A percentile compares a stretch with the other conserved stretches of the same genome.
These are phyloP conservation scores for Telfairia occidentalis DNA, from an alignment of 331 rosid species.

Conservation along the genomic window DNA sequence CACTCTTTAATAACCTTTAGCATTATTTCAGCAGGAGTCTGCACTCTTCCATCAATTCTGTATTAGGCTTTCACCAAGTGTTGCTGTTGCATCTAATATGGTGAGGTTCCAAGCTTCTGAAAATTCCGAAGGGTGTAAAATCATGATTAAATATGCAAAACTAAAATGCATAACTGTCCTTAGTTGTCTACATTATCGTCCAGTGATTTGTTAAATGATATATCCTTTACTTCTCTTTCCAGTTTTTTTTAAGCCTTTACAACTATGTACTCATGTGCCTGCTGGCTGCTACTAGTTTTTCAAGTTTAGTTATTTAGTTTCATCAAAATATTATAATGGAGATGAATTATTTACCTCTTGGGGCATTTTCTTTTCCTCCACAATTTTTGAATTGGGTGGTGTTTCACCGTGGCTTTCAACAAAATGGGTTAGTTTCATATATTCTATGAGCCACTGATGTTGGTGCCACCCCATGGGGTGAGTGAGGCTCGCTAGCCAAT, in stretches of 20 bases:
- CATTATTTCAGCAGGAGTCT: constrained; percentile 50
- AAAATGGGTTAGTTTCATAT: not conserved
- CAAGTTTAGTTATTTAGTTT: constrained; percentile 3
- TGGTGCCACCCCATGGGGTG: not conserved
- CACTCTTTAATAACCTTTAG: constrained; percentile 17
- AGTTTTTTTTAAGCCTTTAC: not conserved
- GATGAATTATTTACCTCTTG: not conserved
- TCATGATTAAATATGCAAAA: not conserved
- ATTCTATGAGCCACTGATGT: not conserved
- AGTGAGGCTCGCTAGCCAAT: not conserved
- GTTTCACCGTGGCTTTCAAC: not conserved
- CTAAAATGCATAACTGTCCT: not conserved
- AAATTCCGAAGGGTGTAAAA: not conserved
- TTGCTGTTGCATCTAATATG: constrained; percentile 57
- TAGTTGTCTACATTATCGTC: not conserved
- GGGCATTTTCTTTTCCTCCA: not conserved
- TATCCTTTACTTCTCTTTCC: constrained; percentile 4
- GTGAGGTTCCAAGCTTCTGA: constrained; percentile 29
- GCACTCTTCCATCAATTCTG: constrained; percentile 66
- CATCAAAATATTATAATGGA: not conserved
- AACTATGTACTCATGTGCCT: not conserved
- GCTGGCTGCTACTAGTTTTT: constrained; percentile 1
- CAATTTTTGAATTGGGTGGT: not conserved
- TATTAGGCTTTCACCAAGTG: constrained; percentile 51
- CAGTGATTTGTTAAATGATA: not conserved